Base-by-base conservation (phyloP, 1,139 yeast genomes). In the Hansenula sp. region DNA sequence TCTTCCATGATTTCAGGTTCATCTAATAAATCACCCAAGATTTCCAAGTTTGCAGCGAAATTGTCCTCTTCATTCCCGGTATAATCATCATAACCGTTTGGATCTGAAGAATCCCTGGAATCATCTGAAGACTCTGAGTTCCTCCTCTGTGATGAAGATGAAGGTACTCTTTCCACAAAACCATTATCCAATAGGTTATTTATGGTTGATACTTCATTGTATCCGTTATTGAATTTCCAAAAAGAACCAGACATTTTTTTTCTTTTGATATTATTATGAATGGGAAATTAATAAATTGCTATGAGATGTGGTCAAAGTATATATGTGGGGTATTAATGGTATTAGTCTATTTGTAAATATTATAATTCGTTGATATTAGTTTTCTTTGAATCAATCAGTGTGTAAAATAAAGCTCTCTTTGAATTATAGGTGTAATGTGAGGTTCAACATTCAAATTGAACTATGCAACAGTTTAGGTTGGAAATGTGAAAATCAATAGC, bases 151-250 rank as follows among this genome's bases (percentile, higher is more conserved):
- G 21, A 24, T 25, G 17, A 34, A 60, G 51, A 66, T 68, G 50
- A 72, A 72, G 41, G 77, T 74, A 51, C 72, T 72, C 54, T 84
- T 87, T 63, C 66, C 19, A 70, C 62, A 40, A 66, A 63, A 8
- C 69, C 68, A 34, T 62, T 66, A 40, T 65, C 67, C 51, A 93
- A 74, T 39, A 91, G 72, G 44, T 83, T 81, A 51, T 88, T 81
- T 46, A 91, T 81, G 47, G 86, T 78, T 10, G 91, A 81, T 40
- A 82, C 78, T 42, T 89, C 79, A 42, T 90, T 79, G 63, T 86
- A 86, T 51, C 89, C 93, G 63, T 84, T 86, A 45, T 91, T 88
- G 66, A 88, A 86, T 64, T 88, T 84, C 98, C 98, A 91, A 65
- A 90, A 91, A 37, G 93, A 78, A 30, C 87, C 85, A 3, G 91